These are phyloP conservation scores for Termitomyces sp. DNA, from an alignment of 768 basidiomycete genomes.

Conservation along the genomic window DNA sequence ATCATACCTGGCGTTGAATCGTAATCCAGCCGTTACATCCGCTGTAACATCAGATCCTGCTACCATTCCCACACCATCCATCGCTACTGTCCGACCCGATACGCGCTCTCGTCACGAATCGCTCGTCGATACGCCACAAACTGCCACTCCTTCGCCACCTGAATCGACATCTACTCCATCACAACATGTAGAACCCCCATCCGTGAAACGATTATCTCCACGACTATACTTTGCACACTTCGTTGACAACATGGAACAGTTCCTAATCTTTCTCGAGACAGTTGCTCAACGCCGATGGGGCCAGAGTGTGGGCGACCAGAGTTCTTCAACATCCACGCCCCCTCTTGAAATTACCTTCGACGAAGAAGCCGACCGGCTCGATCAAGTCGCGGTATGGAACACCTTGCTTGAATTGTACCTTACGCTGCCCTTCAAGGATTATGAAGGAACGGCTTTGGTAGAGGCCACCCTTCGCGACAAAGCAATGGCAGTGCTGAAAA, in stretches of 20 bases:
- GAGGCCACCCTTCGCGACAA: slow-evolving; percentile 47
- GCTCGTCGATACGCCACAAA: slow-evolving; percentile 27
- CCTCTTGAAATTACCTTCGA: slow-evolving; percentile 25
- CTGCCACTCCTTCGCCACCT: slow-evolving; percentile 23
- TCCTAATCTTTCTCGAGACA: slow-evolving; percentile 84
- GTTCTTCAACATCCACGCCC: slow-evolving; percentile 9
- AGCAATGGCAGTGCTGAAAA: slow-evolving; percentile 67
- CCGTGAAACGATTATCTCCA: slow-evolving; percentile 66
- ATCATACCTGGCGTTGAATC: slow-evolving; percentile 73
- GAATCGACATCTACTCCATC: slow-evolving; percentile 25
- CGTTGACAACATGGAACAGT: slow-evolving; percentile 80
- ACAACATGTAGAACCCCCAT: slow-evolving; percentile 19
- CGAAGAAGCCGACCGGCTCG: slow-evolving; percentile 49
- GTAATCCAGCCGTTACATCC: slow-evolving; percentile 39
- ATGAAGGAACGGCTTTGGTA: slow-evolving; percentile 21
- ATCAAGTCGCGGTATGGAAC: slow-evolving; percentile 17
- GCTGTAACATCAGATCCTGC: slow-evolving; percentile 33
- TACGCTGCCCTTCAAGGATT: slow-evolving; percentile 36
- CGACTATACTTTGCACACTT: slow-evolving; percentile 91
- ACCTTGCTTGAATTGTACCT: slow-evolving; percentile 71
- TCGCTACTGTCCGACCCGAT: slow-evolving; percentile 40
- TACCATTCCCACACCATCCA: slow-evolving; percentile 39
- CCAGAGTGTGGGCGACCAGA: slow-evolving; percentile 45
- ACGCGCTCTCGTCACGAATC: slow-evolving; percentile 32
- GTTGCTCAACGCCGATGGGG: slow-evolving; percentile 79